Evolutionary conservation across 371 early-diverging fungal species (phyloP), one percentile per base, ranked within the genome.

Genomic region (Mucor circinelloides): DNA sequence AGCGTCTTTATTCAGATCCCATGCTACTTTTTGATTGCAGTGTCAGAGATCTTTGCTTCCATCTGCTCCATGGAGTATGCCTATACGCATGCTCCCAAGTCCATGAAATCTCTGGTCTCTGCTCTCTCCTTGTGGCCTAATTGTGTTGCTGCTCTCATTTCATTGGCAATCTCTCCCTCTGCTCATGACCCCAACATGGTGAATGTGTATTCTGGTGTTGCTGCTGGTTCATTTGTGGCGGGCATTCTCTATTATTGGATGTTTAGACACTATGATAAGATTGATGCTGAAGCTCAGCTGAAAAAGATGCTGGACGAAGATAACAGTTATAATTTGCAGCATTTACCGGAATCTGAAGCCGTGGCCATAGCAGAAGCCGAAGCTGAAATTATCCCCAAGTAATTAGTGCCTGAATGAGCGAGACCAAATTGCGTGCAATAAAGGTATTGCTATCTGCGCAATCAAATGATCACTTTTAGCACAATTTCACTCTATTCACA

Each of bases 101-200:
- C 83, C 58, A 85, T 91, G 79, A 92, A 91, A 75, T 90, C 91
- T 0, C 75, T 90, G 1, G 86, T 91, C 21, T 87, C 86, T 69
- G 82, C 91, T 10, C 63, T 89, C 19, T 88, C 80, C 63, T 72
- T 92, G 66, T 86, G 89, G 69, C 89, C 91, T 31, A 88, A 86
- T 69, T 89, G 87, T 60, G 83, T 83, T 42, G 89, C 90, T 64
- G 76, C 89, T 0, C 76, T 90, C 61, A 86, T 91, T 38, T 87
- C 87, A 42, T 71, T 91, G 63, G 78, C 85, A 48, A 74, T 91
- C 60, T 88, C 89, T 17, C 85, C 83, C 44, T 80, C 83, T 75
- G 77, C 86, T 13, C 76, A 79, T 13, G 91, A 91, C 57, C 91
- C 91, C 40, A 78, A 89, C 70, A 85, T 91, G 72, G 81, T 86